Evolutionary conservation across 306 rosid species (phyloP).

Genomic region (Glycyrrhiza uralensis): DNA sequence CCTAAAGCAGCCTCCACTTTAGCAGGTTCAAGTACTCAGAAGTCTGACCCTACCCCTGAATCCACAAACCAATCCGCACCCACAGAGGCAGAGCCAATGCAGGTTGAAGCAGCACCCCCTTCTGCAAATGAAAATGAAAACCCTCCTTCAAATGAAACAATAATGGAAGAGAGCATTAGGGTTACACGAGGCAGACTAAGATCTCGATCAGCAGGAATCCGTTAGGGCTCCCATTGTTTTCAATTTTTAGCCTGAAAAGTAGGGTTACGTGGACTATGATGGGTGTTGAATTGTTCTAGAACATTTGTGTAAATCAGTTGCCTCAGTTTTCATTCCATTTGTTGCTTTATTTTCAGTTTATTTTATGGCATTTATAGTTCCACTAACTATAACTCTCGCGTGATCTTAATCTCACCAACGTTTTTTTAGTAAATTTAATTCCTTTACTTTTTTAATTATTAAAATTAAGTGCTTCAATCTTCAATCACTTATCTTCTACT

Average conservation of each 20-base stretch:
- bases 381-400: too few relatives aligned
- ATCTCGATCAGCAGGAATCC: conserved; percentile 31
- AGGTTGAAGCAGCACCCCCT: conserved; percentile 29
- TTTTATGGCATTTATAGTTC: too few relatives aligned
- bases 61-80: conserved; percentile 30
- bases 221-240: conserved; percentile 3
- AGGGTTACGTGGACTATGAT: conserved; percentile 27
- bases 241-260: conserved; percentile 19
- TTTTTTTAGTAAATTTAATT: too few relatives aligned
- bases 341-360: conserved; percentile 11
- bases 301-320: conserved; percentile 51
- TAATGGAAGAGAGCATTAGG: conserved; percentile 39
- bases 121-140: conserved; percentile 32
- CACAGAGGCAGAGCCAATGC: conserved; percentile 37
- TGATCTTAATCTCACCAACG: too few relatives aligned
- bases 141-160: conserved; percentile 35
- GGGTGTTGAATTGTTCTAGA: conserved; percentile 34
- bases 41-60: conserved; percentile 35
- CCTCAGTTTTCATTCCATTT: conserved; percentile 31
- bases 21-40: conserved; percentile 27
- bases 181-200: conserved; percentile 35
- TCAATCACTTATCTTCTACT: too few relatives aligned
- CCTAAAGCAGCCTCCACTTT: conserved; percentile 34
- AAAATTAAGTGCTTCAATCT: too few relatives aligned
- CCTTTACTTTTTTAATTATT: too few relatives aligned